Base-by-base conservation (phyloP, 1,284 basidiomycete species). In the Takashimella koratensis region DNA sequence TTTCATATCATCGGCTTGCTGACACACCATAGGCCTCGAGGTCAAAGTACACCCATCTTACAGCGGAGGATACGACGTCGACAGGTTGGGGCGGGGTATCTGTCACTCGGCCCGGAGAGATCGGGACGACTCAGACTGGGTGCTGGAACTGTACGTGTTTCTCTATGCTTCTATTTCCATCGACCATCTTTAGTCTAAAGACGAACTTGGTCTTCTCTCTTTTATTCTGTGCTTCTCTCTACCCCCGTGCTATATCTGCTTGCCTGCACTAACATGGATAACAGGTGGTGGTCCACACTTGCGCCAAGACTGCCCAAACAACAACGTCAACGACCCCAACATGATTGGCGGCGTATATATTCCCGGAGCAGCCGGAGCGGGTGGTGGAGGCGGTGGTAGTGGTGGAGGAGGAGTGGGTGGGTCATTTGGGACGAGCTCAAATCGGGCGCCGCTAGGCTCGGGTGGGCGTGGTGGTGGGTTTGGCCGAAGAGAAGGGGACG, bases 61-160 rank as follows among this genome's bases (percentile, higher is more conserved):
- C 91, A 41, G 92, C 94, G 68, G 90, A 98, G 78, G 95, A 98
- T 74, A 98, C 95, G 1, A 89, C 88, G 67, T 54, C 85, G 82
- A 56, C 88, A 83, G 24, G 89, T 84, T 79, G 88, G 88, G 60
- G 88, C 81, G 41, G 84, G 72, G 20, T 74, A 83, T 53, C 57
- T 43, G 51, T 78, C 45, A 83, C 83, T 26, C 84, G 85, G 5
- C 81, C 79, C 8, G 57, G 68, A 10, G 63, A 62, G 21, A 57
- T 62, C 45, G 51, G 57, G 44, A 79, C 79, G 0, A 81, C 83
- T 27, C 79, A 77, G 1, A 81, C 81, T 12, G 90, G 89, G 0
- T 98, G 95, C 73, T 98, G 94, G 80, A 74, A 84, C 46, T 98
- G 94, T 66, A 40, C 39, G 63, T 61, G 2, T n/a, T n/a, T 10